phyloP scores from a whole-genome alignment of 1,139 yeast genomes.

The Kodamaea derodonti region DNA sequence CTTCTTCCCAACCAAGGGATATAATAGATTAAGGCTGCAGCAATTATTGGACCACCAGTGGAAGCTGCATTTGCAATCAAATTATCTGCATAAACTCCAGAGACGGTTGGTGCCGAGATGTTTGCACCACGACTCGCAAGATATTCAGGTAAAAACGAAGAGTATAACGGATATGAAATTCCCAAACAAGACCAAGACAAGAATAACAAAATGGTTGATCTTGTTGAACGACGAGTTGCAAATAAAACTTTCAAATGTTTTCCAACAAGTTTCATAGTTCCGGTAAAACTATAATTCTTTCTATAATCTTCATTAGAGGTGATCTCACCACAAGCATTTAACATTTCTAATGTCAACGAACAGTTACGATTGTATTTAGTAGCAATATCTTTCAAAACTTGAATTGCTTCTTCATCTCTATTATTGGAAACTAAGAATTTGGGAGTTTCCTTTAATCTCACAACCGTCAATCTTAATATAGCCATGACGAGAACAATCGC shows the following conservation, averaged over 20 bases:
- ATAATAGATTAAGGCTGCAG: constrained; percentile 8
- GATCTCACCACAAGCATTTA: constrained; percentile 24
- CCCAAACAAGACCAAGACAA: constrained; percentile 32
- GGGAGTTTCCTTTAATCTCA: constrained; percentile 30
- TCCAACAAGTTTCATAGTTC: constrained; percentile 16
- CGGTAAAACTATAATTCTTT: constrained; percentile 1
- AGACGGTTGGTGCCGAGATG: constrained; percentile 18
- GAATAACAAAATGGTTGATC: constrained; percentile 24
- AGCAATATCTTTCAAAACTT: constrained; percentile 24
- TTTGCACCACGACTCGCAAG: constrained; percentile 34
- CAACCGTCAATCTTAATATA: constrained; percentile 26
- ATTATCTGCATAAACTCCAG: constrained; percentile 10
- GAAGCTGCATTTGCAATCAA: constrained; percentile 10
- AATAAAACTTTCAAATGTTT: constrained; percentile 26
- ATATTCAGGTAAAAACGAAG: constrained; percentile 30
- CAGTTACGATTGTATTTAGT: constrained; percentile 24
- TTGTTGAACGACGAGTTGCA: constrained; percentile 17
- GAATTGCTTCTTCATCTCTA: constrained; percentile 31
- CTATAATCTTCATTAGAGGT: constrained; percentile 16
- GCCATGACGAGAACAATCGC: constrained; percentile 27
- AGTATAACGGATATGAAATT: constrained; percentile 30
- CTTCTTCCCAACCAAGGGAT: constrained; percentile 10
- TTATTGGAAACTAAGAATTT: constrained; percentile 30
- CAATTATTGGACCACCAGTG: constrained; percentile 12
- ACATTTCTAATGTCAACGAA: constrained; percentile 25